Base-by-base conservation (phyloP, 176 grass and related monocot genomes). In the Juncus inflexus region DNA sequence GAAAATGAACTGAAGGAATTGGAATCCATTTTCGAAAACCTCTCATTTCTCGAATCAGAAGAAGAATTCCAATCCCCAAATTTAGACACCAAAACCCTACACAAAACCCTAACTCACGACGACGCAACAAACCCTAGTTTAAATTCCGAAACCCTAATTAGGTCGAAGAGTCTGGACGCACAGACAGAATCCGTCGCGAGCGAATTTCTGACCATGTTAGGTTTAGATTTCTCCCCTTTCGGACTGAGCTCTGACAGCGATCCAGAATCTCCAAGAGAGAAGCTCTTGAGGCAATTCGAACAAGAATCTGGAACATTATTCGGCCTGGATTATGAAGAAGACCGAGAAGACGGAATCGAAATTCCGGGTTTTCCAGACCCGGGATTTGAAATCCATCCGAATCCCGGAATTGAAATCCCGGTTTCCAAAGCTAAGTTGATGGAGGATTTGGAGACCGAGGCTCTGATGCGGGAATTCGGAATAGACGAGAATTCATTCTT, bases 181-280 rank as follows among this genome's bases (percentile, higher is more conserved):
- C 67, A 67, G 9, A 73, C 91, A 15, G 92, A 86, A 66, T 77
- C 75, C 40, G 87, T 96, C 79, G 84, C 84, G 60, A 86, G 56
- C 70, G 87, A 96, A 35, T 91, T 96, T 70, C 80, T 96, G 63
- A 86, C 79, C 74, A 86, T 96, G 92, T 80, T 96, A 63, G 92
- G 79, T 45, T 78, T 91, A 68, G 84, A 81, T 13, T 64, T 88
- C 60, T 88, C 79, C 60, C 87, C 84, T 62, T 86, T 84, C 12
- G 92, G 82, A 3, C 65, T 63, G 62, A 82, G 82, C 45, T 68
- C 82, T 50, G 87, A 88, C 53, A 79, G 79, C 81, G 92, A 79
- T 42, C 63, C 77, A 0, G 92, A 91, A 16, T 91, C 92, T 71
- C 92, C 92, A 10, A 88, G 87, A 66, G 92, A 96, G 72, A 76